These are phyloP conservation scores for Lactarius vividus DNA, from an alignment of 768 basidiomycete species.

Conservation along the genomic window DNA sequence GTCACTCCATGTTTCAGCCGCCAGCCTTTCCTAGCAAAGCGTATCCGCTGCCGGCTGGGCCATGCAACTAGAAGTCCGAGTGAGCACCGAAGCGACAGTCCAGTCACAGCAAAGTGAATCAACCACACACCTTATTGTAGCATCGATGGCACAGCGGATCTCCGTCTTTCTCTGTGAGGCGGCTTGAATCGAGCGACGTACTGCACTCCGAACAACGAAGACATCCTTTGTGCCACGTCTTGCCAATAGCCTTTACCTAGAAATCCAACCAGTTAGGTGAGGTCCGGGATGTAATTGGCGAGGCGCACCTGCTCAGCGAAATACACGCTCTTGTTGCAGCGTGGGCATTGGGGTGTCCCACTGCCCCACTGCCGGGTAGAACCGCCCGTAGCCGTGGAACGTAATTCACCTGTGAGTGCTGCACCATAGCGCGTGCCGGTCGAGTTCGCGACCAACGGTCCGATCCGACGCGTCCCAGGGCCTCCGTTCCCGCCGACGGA, in stretches of 20 bases:
- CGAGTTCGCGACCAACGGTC: slow-evolving; percentile 41
- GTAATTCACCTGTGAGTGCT: slow-evolving; percentile 41
- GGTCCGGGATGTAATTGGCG: neutral
- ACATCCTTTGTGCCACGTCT: slow-evolving; percentile 77
- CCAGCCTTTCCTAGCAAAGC: slow-evolving; percentile 60
- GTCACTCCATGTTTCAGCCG: slow-evolving; percentile 33
- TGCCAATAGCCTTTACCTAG: slow-evolving; percentile 77
- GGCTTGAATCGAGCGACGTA: slow-evolving; percentile 65
- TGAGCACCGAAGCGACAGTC: neutral
- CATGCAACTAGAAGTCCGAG: slow-evolving; percentile 51
- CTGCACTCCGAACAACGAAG: slow-evolving; percentile 74
- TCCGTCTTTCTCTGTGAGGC: slow-evolving; percentile 74
- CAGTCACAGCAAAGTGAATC: neutral
- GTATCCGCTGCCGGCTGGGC: slow-evolving; percentile 72
- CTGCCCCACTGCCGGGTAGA: slow-evolving; percentile 46
- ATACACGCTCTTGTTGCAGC: slow-evolving; percentile 74
- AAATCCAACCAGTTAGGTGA: neutral
- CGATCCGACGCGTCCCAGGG: neutral
- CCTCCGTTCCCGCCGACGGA: slow-evolving; percentile 9
- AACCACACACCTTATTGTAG: slow-evolving; percentile 56
- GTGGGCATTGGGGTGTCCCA: slow-evolving; percentile 61
- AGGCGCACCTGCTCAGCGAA: slow-evolving; percentile 73
- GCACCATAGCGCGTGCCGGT: slow-evolving; percentile 70
- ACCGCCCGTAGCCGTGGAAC: slow-evolving; percentile 32
- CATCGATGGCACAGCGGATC: slow-evolving; percentile 68